These are phyloP conservation scores for Trichophyton schoenleinii DNA, from an alignment of 2,329 filamentous ascomycete species.

Conservation along the genomic window DNA sequence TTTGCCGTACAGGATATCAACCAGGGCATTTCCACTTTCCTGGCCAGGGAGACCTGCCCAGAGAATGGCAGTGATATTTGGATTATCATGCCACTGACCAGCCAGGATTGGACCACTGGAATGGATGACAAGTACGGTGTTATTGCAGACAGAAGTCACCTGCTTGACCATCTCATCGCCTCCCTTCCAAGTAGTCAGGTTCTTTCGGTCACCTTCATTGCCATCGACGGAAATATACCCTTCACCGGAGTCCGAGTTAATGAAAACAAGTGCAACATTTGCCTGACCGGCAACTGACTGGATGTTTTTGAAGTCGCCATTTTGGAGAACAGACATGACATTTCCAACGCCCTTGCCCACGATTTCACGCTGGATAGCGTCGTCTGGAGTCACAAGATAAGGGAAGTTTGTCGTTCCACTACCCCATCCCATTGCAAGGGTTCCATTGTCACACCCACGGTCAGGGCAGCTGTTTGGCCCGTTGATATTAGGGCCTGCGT, in stretches of 20 bases:
- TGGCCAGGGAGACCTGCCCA: constrained; percentile 65
- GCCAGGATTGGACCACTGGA: constrained; percentile 69
- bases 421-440: constrained; percentile 52
- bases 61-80: constrained; percentile 61
- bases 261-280: constrained; percentile 64
- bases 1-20: constrained; percentile 59
- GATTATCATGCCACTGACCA: constrained; percentile 46
- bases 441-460: constrained; percentile 49
- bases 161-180: constrained; percentile 72
- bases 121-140: constrained; percentile 88
- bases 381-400: constrained; percentile 50
- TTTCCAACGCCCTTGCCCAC: constrained; percentile 52
- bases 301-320: constrained; percentile 43
- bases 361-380: constrained; percentile 54
- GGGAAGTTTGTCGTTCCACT: constrained; percentile 49
- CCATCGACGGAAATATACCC: constrained; percentile 72
- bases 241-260: constrained; percentile 76
- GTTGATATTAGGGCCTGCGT: constrained; percentile 60
- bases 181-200: constrained; percentile 76
- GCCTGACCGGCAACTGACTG: constrained; percentile 39
- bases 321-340: constrained; percentile 47
- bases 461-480: constrained; percentile 72
- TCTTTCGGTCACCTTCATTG: constrained; percentile 80
- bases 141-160: constrained; percentile 63
- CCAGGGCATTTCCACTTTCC: constrained; percentile 62